phyloP scores from a whole-genome alignment of 1,139 yeast genomes.

The Meyerozyma smithsonii region DNA sequence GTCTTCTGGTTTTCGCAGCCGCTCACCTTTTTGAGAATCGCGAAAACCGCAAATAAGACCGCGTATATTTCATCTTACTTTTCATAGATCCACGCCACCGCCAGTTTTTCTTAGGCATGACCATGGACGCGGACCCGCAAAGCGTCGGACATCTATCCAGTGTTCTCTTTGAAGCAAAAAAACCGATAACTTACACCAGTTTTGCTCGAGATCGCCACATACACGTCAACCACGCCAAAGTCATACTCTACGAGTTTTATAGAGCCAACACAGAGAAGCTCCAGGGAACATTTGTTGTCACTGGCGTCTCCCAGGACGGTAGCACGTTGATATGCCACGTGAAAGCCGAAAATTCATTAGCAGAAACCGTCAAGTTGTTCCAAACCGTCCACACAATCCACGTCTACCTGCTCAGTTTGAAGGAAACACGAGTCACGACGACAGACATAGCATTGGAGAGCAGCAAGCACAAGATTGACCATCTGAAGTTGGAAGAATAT shows the following conservation, averaged over 20 bases:
- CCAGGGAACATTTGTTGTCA: slow-evolving; percentile 30
- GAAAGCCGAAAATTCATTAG: slow-evolving; percentile 15
- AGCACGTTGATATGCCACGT: slow-evolving; percentile 17
- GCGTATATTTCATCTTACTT: not conserved
- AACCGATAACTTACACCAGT: slow-evolving; percentile 27
- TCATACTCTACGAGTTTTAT: slow-evolving; percentile 27
- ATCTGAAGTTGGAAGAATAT: slow-evolving; percentile 16
- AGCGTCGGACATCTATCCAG: slow-evolving; percentile 29
- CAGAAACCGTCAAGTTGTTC: slow-evolving; percentile 15
- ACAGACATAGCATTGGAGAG: slow-evolving; percentile 25
- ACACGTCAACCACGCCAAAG: slow-evolving; percentile 28
- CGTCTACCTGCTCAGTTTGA: slow-evolving; percentile 25
- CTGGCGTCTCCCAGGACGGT: slow-evolving; percentile 20
- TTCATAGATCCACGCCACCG: not conserved
- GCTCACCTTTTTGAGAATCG: not conserved
- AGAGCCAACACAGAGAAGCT: slow-evolving; percentile 26
- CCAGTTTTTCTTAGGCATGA: too few relatives aligned
- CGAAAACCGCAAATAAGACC: not conserved
- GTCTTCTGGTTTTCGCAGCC: not conserved
- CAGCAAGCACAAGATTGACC: slow-evolving; percentile 17
- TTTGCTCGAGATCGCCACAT: slow-evolving; percentile 24
- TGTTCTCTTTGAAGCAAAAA: slow-evolving; percentile 20
- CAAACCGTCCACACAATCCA: slow-evolving; percentile 24
- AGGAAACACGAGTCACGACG: slow-evolving; percentile 14
- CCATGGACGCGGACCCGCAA: slow-evolving; percentile 27